Percentiles rank a stretch among this genome's conserved stretches.
Conservation (phyloP, 352 stramenopile genomes). For the Thalassiosira mediterranea region DNA sequence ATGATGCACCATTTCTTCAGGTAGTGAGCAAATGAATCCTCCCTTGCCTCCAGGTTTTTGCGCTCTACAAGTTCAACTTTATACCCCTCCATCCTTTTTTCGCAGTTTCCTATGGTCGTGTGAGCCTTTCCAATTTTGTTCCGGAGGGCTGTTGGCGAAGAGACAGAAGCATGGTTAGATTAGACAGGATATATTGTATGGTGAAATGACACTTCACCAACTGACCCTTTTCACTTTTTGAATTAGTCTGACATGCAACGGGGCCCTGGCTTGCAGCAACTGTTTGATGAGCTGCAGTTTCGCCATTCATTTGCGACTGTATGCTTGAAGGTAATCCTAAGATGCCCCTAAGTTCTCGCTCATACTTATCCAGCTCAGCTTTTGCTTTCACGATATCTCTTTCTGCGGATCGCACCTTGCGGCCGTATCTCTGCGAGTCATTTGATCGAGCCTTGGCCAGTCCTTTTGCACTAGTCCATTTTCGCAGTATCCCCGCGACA, state of each 20-base stretch:
- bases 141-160: conserved; percentile 24
- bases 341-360: conserved; percentile 34
- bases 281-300: conserved; percentile 1
- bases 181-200: no score
- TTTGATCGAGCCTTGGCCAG: conserved; percentile 83
- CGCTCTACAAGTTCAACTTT: conserved; percentile 51
- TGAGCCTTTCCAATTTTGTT: conserved; percentile 55
- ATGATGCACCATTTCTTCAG: conserved; percentile 69
- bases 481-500: conserved; percentile 79
- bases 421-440: conserved; percentile 69
- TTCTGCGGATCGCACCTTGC: conserved; percentile 72
- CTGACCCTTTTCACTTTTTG: conserved; percentile 44
- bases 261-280: neutral
- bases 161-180: no score
- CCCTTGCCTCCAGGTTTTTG: conserved; percentile 49
- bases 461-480: conserved; percentile 87
- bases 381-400: conserved; percentile 70
- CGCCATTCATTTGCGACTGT: conserved; percentile 22
- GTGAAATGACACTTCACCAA: no score
- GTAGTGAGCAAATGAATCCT: conserved; percentile 50
- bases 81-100: conserved; percentile 58
- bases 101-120: conserved; percentile 41
- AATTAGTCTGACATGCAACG: neutral
- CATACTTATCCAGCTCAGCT: conserved; percentile 51
- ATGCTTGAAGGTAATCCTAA: conserved; percentile 2